Base-by-base conservation (phyloP, 441 rosid genomes). In the Aquilaria agallochum region DNA sequence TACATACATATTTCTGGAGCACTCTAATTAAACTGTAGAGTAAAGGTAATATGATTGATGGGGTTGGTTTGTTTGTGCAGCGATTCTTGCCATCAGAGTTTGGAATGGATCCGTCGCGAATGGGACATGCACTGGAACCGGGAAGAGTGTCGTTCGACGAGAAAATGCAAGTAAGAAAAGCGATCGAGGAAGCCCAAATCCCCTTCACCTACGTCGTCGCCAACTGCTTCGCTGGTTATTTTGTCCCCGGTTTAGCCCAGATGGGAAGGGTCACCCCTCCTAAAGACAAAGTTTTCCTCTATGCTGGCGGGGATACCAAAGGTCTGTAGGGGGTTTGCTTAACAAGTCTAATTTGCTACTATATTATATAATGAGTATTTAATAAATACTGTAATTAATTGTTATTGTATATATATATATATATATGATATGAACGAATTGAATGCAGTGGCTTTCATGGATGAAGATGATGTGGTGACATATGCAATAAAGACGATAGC, bases 11-110 rank as follows among this genome's bases (percentile, higher is more conserved):
- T 20, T 20, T 20, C 27, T 20, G 27, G 27, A 20, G 27, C 27
- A 20, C 27, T 20, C 27, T 20, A 20, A 20, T 20, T 20, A 20
- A 20, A 20, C 27, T 20, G 27, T 20, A 20, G 27, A 20, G 27
- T 20, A 20, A 20, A 20, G 27, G 27, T 1, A 0, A 20, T 20
- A 20, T 20, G 27, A 36, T 36, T 36, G 7, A 36, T 36, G 0
- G 8, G 5, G 42, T 36, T 1, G 7, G 7, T 36, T 36, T 36
- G 42, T 36, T 36, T 36, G 42, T 69, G 42, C 58, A 89, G 95
- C 70, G 96, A 14, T 92, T 92, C 68, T 59, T 92, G 70, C 98
- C 96, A 0, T 89, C 96, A 0, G 98, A 89, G 53, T 92, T 87
- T 59, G 98, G 98, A 2, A 87, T 76, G 74, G 93, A 92, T 66